Evolutionary conservation across 352 stramenopile genomes (phyloP).

Genomic region (Globisporangium solare): DNA sequence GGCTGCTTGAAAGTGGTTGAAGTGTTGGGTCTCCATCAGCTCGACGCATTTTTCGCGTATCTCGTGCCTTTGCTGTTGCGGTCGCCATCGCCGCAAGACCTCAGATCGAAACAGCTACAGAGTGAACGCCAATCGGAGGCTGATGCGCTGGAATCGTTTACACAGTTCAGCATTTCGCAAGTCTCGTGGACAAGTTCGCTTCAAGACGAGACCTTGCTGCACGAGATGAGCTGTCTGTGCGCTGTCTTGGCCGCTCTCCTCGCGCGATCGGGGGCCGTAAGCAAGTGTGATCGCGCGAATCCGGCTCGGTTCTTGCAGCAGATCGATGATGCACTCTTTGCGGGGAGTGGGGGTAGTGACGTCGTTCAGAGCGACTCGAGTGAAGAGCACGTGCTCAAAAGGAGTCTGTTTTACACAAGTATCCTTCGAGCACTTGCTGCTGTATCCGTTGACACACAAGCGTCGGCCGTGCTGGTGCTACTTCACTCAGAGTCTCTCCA

Average conservation of each 20-base stretch:
- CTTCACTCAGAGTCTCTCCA: constrained; percentile 4
- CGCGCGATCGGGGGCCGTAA: background rate
- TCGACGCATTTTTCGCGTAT: constrained; percentile 13
- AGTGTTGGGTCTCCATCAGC: background rate
- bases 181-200: constrained; percentile 1
- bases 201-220: constrained; percentile 2
- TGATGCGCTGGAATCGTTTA: background rate
- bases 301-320: constrained; percentile 3
- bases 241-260: constrained; percentile 8
- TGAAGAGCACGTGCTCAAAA: background rate
- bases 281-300: background rate
- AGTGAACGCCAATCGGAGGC: background rate
- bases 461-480: background rate
- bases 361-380: background rate
- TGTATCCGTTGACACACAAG: background rate
- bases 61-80: constrained; percentile 5
- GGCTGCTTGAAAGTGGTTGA: constrained; percentile 6
- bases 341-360: background rate
- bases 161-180: constrained; percentile 2
- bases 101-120: background rate
- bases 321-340: constrained; percentile 2
- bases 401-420: constrained; percentile 8
- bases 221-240: constrained; percentile 6
- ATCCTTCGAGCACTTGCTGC: constrained; percentile 7
- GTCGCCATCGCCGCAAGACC: background rate